Evolutionary conservation across 306 rosid genomes (phyloP).

Genomic region (Trichosanthes cucumerina): DNA sequence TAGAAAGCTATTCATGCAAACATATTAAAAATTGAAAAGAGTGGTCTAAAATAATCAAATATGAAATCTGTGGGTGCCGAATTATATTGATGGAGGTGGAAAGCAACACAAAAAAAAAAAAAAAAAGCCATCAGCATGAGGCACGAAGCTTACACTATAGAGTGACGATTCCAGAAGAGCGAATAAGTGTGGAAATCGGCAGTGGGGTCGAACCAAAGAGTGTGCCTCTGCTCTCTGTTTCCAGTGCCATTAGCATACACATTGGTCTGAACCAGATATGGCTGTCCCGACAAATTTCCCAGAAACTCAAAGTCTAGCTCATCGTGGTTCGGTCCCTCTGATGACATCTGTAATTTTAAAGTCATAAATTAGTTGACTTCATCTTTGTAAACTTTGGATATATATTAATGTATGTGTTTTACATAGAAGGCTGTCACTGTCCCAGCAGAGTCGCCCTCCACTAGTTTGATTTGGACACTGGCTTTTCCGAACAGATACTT

Average conservation of each 20-base stretch:
- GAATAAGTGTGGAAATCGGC: conserved; percentile 13
- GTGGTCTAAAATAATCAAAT: neutral
- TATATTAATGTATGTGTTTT: neutral
- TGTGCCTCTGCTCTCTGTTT: conserved; percentile 16
- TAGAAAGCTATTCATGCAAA: conserved; percentile 1
- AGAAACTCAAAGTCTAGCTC: conserved; percentile 18
- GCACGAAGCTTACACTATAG: neutral
- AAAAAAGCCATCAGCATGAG: neutral
- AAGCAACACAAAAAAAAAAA: neutral
- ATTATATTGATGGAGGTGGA: neutral
- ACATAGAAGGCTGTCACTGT: conserved; percentile 89
- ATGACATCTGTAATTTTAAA: conserved; percentile 5
- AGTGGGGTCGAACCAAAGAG: conserved; percentile 20
- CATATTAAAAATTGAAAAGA: neutral
- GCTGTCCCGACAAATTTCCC: conserved; percentile 13
- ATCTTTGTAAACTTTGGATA: neutral
- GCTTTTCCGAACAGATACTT: conserved; percentile 76
- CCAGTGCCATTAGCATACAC: conserved; percentile 15
- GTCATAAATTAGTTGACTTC: neutral
- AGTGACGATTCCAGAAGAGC: conserved; percentile 8
- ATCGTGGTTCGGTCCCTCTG: conserved; percentile 6
- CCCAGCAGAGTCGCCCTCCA: conserved; percentile 87
- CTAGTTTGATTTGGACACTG: conserved; percentile 89
- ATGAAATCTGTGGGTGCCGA: neutral
- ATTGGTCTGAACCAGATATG: conserved; percentile 12